Conservation (phyloP, 2,329 filamentous ascomycete species). For the Diplodia sapinea region DNA sequence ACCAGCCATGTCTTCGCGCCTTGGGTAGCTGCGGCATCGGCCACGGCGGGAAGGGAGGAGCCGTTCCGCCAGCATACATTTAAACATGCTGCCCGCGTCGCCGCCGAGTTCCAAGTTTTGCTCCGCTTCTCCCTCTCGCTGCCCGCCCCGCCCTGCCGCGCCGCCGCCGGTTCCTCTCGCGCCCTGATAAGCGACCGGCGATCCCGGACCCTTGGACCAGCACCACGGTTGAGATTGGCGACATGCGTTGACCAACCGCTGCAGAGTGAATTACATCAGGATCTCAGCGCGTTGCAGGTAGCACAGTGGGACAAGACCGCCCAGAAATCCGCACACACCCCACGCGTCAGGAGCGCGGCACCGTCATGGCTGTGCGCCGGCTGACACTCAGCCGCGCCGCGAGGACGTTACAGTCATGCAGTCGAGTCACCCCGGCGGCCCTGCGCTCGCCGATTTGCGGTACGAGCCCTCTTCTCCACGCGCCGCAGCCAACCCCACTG, state of each 20-base stretch:
- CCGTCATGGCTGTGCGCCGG: conserved; percentile 13
- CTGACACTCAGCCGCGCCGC: conserved; percentile 20
- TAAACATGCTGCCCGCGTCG: conserved; percentile 12
- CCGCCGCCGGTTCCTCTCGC: background rate
- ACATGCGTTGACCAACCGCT: conserved; percentile 22
- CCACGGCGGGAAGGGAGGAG: conserved; percentile 8
- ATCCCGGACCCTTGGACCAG: conserved; percentile 12
- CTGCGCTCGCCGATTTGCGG: conserved; percentile 17
- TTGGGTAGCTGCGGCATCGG: conserved; percentile 23
- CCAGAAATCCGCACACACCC: background rate
- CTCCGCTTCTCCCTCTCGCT: conserved; percentile 4
- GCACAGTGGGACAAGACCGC: conserved; percentile 22
- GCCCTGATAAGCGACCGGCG: conserved; percentile 20
- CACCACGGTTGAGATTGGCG: conserved; percentile 18
- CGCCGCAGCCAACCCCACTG: conserved; percentile 13
- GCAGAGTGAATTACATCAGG: conserved; percentile 19
- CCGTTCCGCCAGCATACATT: conserved; percentile 13
- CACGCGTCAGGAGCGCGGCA: conserved; percentile 8
- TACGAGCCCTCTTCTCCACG: conserved; percentile 5
- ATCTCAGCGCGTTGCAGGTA: conserved; percentile 19
- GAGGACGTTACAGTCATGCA: conserved; percentile 19
- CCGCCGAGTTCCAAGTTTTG: conserved; percentile 2
- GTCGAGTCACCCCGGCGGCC: conserved; percentile 18
- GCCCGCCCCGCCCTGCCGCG: background rate
- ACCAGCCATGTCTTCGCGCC: background rate